Base-by-base conservation (phyloP, 768 basidiomycete species). In the Termitomyces sp. region DNA sequence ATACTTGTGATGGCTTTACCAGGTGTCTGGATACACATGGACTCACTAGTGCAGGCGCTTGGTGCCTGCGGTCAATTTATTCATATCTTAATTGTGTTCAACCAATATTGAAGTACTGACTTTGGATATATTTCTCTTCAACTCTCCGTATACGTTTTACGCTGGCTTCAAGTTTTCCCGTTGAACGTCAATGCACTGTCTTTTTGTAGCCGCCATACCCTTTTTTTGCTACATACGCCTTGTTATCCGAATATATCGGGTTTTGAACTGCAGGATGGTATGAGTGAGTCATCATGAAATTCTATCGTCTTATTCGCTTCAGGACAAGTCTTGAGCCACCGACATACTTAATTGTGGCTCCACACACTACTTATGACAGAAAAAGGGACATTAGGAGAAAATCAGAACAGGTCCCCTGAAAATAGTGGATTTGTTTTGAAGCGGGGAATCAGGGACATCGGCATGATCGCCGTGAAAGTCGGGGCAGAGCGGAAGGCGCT, bases 171-270 rank as follows among this genome's bases (percentile, higher is more conserved):
- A 33, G 22, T 43, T 56, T 42, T 42, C 9, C 30, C 45, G 38
- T 16, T 12, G 35, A 51, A 38, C 18, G 6, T 32, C 16, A 4
- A 47, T 30, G 14, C 3, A 28, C 13, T 33, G 14, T 12, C 35
- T n/a, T 24, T 16, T 30, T 32, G 28, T 13, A 47, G 36, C 49
- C 53, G 33, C 28, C 22, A 61, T 61, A 61, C 60, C 60, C 54
- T 33, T 44, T 56, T 49, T 56, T 36, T 16, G 18, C 14, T 30
- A 51, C 35, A 24, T 22, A 12, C 10, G 10, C 42, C 9, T 20
- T 44, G 42, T 10, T 20, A 22, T 42, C n/a, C 40, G n/a, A 20
- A 10, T 20, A 16, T 42, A 40, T 40, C 8, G n/a, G 40, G 40
- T 42, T 42, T 20, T 9, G 40, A 40, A 20, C 40, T 20, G 40